Conservation (phyloP, 495 filamentous ascomycete genomes). For the Neurospora sp. region DNA sequence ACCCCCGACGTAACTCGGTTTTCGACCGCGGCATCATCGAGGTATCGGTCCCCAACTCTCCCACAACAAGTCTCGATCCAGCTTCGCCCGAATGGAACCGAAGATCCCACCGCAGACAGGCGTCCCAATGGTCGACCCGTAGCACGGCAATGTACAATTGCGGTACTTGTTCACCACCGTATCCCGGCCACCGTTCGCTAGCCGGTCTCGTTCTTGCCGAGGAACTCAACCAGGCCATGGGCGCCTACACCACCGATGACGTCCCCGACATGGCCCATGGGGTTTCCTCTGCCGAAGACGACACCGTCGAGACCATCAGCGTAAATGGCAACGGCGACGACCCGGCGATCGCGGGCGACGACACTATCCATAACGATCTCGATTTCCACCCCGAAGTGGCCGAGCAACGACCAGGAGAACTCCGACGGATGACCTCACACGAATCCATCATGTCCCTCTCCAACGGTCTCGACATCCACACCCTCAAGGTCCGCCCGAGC, state of each 20-base stretch:
- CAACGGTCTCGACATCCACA: conserved; percentile 46
- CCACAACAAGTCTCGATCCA: conserved; percentile 57
- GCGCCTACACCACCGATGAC: conserved; percentile 15
- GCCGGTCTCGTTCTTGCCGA: conserved; percentile 6
- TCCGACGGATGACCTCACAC: conserved; percentile 37
- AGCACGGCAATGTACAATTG: conserved; percentile 23
- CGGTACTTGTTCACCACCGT: conserved; percentile 2
- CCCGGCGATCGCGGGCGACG: neutral
- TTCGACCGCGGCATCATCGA: conserved; percentile 59
- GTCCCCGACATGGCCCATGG: conserved; percentile 2
- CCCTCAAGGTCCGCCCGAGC: conserved; percentile 40
- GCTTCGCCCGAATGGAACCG: conserved; percentile 41
- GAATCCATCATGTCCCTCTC: conserved; percentile 46
- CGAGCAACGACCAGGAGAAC: conserved; percentile 6
- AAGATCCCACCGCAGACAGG: conserved; percentile 39
- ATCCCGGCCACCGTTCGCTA: neutral
- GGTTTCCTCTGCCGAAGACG: conserved; percentile 11
- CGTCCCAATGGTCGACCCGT: conserved; percentile 44
- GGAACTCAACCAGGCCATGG: neutral
- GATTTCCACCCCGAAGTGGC: conserved; percentile 8
- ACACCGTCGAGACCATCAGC: conserved; percentile 7
- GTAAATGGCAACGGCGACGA: neutral
- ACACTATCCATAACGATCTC: neutral
- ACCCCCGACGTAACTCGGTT: conserved; percentile 53
- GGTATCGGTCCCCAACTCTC: conserved; percentile 62